Conservation (phyloP, 495 filamentous ascomycete species). For the Antarctomyces pellizariae region DNA sequence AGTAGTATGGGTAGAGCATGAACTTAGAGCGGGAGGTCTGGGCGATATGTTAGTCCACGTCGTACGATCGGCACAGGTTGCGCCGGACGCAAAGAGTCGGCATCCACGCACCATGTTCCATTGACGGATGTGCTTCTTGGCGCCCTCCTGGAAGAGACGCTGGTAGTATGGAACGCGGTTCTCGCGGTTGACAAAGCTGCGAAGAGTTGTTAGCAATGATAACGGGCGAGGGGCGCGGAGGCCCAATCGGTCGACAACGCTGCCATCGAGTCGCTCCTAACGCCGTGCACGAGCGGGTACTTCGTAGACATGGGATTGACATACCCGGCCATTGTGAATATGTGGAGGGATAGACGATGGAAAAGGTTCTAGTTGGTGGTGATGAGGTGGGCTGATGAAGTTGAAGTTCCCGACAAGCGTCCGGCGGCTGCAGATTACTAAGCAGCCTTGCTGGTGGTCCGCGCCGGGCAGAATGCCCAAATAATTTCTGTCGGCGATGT, state of each 20-base stretch:
- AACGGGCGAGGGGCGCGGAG: too few relatives aligned
- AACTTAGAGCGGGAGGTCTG: conserved; percentile 40
- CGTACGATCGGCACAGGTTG: background rate
- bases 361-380: conserved; percentile 1
- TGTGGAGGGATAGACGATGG: background rate
- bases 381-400: background rate
- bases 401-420: too few relatives aligned
- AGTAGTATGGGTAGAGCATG: conserved; percentile 52
- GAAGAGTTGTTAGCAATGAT: background rate
- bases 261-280: too few relatives aligned
- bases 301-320: conserved; percentile 3
- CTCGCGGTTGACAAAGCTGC: conserved; percentile 49
- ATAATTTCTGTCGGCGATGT: too few relatives aligned
- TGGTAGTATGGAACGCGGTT: conserved; percentile 78
- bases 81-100: background rate
- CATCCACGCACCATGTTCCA: conserved; percentile 59
- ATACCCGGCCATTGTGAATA: conserved; percentile 12
- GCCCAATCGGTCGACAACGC: too few relatives aligned
- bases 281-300: too few relatives aligned
- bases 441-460: too few relatives aligned
- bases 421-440: too few relatives aligned
- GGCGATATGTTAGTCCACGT: conserved; percentile 8
- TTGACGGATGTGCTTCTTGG: conserved; percentile 42
- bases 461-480: too few relatives aligned
- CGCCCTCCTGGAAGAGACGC: conserved; percentile 57